phyloP scores from a whole-genome alignment of 2,329 filamentous ascomycete genomes.

The Colletotrichum chlorophyti region DNA sequence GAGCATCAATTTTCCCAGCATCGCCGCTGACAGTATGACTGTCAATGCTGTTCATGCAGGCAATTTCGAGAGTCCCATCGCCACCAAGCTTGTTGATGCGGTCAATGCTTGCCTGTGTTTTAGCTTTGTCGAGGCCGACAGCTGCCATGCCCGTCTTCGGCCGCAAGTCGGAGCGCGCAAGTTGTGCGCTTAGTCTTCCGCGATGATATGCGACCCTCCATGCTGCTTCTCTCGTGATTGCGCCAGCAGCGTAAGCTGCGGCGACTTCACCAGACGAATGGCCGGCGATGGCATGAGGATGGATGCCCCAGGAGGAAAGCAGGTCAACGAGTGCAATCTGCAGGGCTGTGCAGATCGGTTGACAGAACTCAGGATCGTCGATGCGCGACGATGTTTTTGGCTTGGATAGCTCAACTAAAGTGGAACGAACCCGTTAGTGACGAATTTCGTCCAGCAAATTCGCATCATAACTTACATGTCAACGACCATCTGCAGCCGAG shows the following conservation, averaged over 20 bases:
- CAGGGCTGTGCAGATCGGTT: conserved; percentile 52
- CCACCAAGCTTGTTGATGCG: conserved; percentile 34
- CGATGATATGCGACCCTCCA: conserved; percentile 58
- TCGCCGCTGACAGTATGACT: conserved; percentile 56
- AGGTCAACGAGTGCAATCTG: conserved; percentile 55
- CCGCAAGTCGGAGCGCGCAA: conserved; percentile 40
- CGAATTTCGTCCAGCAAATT: background rate
- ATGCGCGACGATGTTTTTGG: conserved; percentile 41
- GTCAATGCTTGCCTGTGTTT: conserved; percentile 31
- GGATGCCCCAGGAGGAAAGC: conserved; percentile 48
- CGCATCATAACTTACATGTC: conserved; percentile 17
- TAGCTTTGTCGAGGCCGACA: conserved; percentile 40
- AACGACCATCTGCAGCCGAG: conserved; percentile 37
- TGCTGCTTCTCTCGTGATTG: conserved; percentile 46
- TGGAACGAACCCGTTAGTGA: background rate
- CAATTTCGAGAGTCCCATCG: conserved; percentile 39
- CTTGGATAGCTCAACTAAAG: conserved; percentile 29
- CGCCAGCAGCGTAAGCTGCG: conserved; percentile 50
- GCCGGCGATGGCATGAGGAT: conserved; percentile 46
- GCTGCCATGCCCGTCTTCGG: conserved; percentile 46
- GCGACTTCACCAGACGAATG: conserved; percentile 58
- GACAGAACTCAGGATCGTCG: conserved; percentile 47
- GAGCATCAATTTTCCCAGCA: conserved; percentile 33
- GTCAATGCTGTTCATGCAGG: conserved; percentile 58
- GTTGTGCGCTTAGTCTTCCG: conserved; percentile 38